Conservation (phyloP, 192 early-diverging fungal genomes). For the Entrophospora sp. region DNA sequence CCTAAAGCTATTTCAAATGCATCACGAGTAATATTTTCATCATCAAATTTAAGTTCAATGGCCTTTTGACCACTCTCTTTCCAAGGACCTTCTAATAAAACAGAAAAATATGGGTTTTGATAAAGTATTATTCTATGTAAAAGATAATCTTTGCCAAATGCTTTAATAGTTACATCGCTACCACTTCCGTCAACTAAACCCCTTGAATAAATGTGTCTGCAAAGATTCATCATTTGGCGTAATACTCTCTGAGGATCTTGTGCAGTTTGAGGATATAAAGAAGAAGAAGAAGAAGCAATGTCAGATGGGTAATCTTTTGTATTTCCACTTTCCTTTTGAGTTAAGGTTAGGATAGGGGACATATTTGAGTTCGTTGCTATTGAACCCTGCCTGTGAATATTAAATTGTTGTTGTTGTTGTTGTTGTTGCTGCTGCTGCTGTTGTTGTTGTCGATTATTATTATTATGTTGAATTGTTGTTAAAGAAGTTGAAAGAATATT, state of each 20-base stretch:
- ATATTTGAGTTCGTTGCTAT: background rate
- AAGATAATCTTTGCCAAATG: conserved; percentile 38
- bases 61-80: conserved; percentile 24
- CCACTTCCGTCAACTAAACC: conserved; percentile 39
- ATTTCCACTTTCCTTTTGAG: conserved; percentile 20
- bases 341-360: conserved; percentile 18
- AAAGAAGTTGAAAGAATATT: too few species aligned
- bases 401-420: background rate
- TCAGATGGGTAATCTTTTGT: conserved; percentile 17
- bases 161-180: conserved; percentile 37
- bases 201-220: conserved; percentile 36
- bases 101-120: conserved; percentile 43
- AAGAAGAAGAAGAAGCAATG: conserved; percentile 7
- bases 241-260: conserved; percentile 21
- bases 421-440: background rate
- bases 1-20: conserved; percentile 43
- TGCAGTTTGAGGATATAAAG: background rate
- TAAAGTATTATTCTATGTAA: conserved; percentile 46
- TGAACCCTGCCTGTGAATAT: background rate
- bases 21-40: conserved; percentile 39
- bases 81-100: conserved; percentile 39
- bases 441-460: too few species aligned
- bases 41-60: conserved; percentile 40
- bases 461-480: too few species aligned
- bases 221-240: conserved; percentile 23